phyloP scores from a whole-genome alignment of 2,329 filamentous ascomycete species.

The Exophiala mesophila region DNA sequence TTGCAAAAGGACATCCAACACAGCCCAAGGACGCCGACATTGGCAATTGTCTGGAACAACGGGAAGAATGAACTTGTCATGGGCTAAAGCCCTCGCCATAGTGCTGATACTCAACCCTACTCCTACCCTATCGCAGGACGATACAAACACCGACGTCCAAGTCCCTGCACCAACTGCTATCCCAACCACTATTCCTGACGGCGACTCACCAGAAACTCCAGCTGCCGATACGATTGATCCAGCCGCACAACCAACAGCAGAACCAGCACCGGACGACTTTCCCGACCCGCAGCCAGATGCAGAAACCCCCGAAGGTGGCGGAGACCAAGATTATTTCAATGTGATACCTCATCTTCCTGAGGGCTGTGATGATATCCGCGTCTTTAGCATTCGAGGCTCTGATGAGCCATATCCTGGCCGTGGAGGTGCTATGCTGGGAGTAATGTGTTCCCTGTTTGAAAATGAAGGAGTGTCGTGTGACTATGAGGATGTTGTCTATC shows the following conservation, averaged over 20 bases:
- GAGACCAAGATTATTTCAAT: constrained; percentile 3
- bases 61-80: constrained; percentile 12
- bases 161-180: background rate
- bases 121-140: constrained; percentile 11
- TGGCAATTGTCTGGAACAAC: too few relatives aligned
- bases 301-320: background rate
- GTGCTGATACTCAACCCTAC: constrained; percentile 9
- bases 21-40: too few relatives aligned
- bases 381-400: constrained; percentile 14
- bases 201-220: background rate
- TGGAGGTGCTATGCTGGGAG: constrained; percentile 8
- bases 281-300: too few relatives aligned
- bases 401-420: constrained; percentile 19
- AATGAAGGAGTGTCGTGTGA: constrained; percentile 11
- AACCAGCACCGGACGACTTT: too few relatives aligned
- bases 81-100: constrained; percentile 4
- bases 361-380: constrained; percentile 11
- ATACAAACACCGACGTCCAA: too few relatives aligned
- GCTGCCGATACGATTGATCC: background rate
- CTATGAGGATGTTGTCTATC: constrained; percentile 18
- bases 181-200: background rate
- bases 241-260: background rate
- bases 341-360: constrained; percentile 9
- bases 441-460: constrained; percentile 8
- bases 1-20: too few relatives aligned